Base-by-base conservation (phyloP, 352 stramenopile genomes). In the Globisporangium carolinianum region DNA sequence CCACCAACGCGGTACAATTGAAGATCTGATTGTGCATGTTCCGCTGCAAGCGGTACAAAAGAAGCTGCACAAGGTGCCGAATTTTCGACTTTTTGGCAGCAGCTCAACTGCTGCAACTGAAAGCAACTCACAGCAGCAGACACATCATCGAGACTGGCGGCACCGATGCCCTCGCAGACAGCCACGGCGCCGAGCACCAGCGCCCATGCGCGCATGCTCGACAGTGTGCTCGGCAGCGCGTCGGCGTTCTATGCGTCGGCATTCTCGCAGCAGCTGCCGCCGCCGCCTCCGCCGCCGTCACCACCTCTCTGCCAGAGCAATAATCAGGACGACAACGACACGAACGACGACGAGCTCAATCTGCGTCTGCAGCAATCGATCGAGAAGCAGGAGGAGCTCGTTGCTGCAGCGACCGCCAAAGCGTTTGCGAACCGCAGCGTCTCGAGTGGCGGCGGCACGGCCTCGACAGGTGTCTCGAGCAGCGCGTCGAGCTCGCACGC, bases 401-500 rank as follows among this genome's bases (percentile, higher is more conserved):
- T 60, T 15, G 55, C 55, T 9, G 55, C 38, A 12, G 55, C 55
- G 14, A 60, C 55, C 5, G 55, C 55, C 0, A 60, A 60, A 39
- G 55, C 55, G 24, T 60, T 62, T 43, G 57, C 39, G 9, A 62
- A 47, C 49, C n/a, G 57, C 45, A 51, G 45, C 55, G 47, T 32
- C 14, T 18, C 37, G 6, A 46, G 54, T 15, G n/a, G 15, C 10
- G 37, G 17, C 49, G 12, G 5, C 35, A 48, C 43, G 3, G 43
- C 43, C 3, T 8, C 43, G 3, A 73, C 35, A 37, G 76, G 37
- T 65, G 69, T 52, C 60, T 72, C 39, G 14, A 24, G 14, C 14
- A 48, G n/a, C 18, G 41, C 41, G 41, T 45, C 41, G 11, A 14
- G 37, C n/a, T 35, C 12, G 9, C 42, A 14, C 41, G 51, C 57